Evolutionary conservation across 2,329 filamentous ascomycete genomes (phyloP), one percentile per base, ranked within the genome.

Genomic region (Acrodontium crateriforme): DNA sequence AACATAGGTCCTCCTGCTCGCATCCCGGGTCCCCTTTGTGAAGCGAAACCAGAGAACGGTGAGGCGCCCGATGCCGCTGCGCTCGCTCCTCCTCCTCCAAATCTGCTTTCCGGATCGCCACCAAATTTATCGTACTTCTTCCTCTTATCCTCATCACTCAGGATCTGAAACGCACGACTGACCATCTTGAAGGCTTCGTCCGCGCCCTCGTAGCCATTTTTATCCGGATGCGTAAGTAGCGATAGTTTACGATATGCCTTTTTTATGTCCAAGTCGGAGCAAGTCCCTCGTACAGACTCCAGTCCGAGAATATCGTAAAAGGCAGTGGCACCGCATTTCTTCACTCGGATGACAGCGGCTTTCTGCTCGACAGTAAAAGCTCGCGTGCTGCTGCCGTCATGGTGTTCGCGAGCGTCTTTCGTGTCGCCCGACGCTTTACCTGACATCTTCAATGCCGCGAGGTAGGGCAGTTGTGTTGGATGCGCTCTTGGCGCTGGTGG

Each of bases 181-280:
- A 98, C 84, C 80, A 94, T 80, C 65, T 98, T 98, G 63, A 98
- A 98, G 17, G 89, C 89, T 62, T 98, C 89, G 53, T 94, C 89
- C 30, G 89, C 87, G 35, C 91, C 74, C 19, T 87, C 77, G 54
- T 94, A 85, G 27, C 85, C 85, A 66, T 98, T 98, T 65, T 98
- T 98, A 65, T 98, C 89, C 38, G 89, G 89, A 64, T 98, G 89
- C 34, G 89, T 98, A 49, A 95, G 67, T 47, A 98, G 63, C 52
- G 80, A 89, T 53, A 91, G 69, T 60, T 93, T 95, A 49, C 87
- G 73, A 60, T 98, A 98, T 5, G 89, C 87, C 63, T 95, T 95
- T 58, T 95, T 98, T 52, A 98, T 84, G 48, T 95, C 87, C 37
- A 65, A 57, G 44, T 95, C 87, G 26, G 73, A 73, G 46, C 71